A percentile compares a stretch with the other conserved stretches of the same genome.
Evolutionary conservation across 2,329 filamentous ascomycete species (phyloP).

Genomic region (Furcasterigmium sp.): DNA sequence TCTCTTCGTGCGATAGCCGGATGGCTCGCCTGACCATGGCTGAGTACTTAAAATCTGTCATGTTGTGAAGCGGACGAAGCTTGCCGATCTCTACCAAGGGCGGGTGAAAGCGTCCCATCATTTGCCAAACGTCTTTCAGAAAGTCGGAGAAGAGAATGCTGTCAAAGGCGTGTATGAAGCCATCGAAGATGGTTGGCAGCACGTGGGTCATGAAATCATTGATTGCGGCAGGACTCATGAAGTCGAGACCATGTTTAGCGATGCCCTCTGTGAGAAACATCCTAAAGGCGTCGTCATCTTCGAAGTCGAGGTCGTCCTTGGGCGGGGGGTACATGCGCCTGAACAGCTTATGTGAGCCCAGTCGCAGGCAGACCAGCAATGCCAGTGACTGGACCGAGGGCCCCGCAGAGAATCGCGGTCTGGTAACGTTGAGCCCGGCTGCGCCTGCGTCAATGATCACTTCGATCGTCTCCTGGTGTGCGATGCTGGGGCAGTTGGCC

Average conservation of each 20-base stretch:
- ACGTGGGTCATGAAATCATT: background rate
- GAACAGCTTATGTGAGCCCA: background rate
- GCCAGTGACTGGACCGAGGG: conserved; percentile 5
- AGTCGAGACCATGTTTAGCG: no score
- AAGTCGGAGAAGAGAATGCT: background rate
- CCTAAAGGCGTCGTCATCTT: background rate
- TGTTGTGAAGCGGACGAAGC: background rate
- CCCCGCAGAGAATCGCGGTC: background rate
- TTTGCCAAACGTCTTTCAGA: background rate
- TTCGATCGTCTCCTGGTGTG: conserved; percentile 18
- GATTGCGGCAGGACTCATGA: no score
- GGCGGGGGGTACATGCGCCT: background rate
- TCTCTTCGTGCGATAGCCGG: background rate
- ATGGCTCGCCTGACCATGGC: conserved; percentile 1
- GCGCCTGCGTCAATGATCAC: conserved; percentile 18
- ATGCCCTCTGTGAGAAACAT: background rate
- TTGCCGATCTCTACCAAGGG: background rate
- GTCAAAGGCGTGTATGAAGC: background rate
- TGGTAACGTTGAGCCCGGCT: background rate
- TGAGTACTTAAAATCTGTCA: background rate
- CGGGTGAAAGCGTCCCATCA: no score
- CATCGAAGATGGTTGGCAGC: background rate
- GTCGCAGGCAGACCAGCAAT: conserved; percentile 5
- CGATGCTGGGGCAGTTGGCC: background rate
- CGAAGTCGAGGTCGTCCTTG: background rate